A percentile compares a stretch with the other conserved stretches of the same genome.
phyloP scores from a whole-genome alignment of 2,329 filamentous ascomycete genomes.

The Aureobasidium musti region DNA sequence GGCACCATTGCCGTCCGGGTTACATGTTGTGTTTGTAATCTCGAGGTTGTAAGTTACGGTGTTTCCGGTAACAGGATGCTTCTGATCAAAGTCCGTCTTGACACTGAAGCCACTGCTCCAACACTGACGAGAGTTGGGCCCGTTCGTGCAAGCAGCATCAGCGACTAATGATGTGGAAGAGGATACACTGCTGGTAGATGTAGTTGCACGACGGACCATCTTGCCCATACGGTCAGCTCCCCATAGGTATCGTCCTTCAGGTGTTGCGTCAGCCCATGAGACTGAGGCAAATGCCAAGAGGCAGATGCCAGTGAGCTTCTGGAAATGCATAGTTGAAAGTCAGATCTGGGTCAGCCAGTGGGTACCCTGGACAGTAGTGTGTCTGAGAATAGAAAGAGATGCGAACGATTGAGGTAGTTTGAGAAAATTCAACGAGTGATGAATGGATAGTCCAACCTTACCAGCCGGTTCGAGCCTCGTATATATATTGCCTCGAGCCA shows the following conservation, averaged over 20 bases:
- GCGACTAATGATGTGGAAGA: slow-evolving; percentile 29
- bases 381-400: not conserved
- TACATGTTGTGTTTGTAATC: slow-evolving; percentile 42
- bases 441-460: slow-evolving; percentile 7
- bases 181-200: slow-evolving; percentile 4
- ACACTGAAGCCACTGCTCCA: slow-evolving; percentile 50
- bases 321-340: slow-evolving; percentile 30
- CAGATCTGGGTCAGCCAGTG: slow-evolving; percentile 3
- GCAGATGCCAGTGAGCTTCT: slow-evolving; percentile 27
- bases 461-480: slow-evolving; percentile 22
- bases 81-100: slow-evolving; percentile 50
- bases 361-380: not conserved
- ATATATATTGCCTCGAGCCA: slow-evolving; percentile 19
- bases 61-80: slow-evolving; percentile 46
- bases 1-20: slow-evolving; percentile 44
- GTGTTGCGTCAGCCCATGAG: slow-evolving; percentile 27
- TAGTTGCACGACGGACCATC: slow-evolving; percentile 28
- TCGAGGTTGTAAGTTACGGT: slow-evolving; percentile 42
- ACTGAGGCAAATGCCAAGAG: slow-evolving; percentile 30
- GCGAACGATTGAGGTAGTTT: slow-evolving; percentile 27
- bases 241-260: slow-evolving; percentile 28
- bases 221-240: slow-evolving; percentile 32
- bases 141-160: slow-evolving; percentile 45
- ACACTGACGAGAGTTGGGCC: slow-evolving; percentile 45
- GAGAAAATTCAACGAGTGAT: slow-evolving; percentile 25